Conservation (phyloP, 139 green algal species). For the Micractinium conductrix region DNA sequence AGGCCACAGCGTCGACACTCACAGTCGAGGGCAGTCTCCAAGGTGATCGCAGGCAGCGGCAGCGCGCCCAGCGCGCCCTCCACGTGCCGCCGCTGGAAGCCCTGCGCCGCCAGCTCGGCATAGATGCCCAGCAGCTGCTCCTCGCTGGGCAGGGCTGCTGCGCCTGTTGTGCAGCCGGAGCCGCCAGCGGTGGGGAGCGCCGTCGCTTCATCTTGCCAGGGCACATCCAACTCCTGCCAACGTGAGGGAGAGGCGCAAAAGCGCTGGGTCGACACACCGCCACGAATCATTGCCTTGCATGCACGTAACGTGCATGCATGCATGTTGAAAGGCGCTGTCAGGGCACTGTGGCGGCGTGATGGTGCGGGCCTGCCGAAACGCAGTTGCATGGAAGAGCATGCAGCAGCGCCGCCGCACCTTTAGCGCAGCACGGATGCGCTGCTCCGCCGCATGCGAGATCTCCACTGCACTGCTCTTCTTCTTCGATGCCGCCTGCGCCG, state of each 20-base stretch:
- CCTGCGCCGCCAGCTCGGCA: conserved; percentile 5
- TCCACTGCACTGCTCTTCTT: conserved; percentile 45
- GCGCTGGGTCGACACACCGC: too few relatives aligned
- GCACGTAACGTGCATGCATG: too few relatives aligned
- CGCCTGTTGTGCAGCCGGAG: not conserved
- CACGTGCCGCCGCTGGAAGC: conserved; percentile 18
- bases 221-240: conserved; percentile 15
- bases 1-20: too few relatives aligned
- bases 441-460: conserved; percentile 31
- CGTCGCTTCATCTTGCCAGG: not conserved
- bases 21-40: conserved; percentile 72
- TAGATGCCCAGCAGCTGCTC: conserved; percentile 14
- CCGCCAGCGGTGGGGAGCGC: not conserved
- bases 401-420: conserved; percentile 31
- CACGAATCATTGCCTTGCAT: too few relatives aligned
- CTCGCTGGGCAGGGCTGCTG: conserved; percentile 8
- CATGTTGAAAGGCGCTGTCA: too few relatives aligned
- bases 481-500: conserved; percentile 48
- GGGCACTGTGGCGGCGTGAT: too few relatives aligned
- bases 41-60: conserved; percentile 21
- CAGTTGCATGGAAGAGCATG: too few relatives aligned
- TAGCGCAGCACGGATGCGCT: conserved; percentile 32
- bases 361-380: too few relatives aligned
- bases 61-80: conserved; percentile 17
- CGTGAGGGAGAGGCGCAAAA: too few relatives aligned